A percentile compares a stretch with the other conserved stretches of the same genome.
These are phyloP conservation scores for Nannochloris sp. DNA, from an alignment of 139 green algal genomes.

Conservation along the genomic window DNA sequence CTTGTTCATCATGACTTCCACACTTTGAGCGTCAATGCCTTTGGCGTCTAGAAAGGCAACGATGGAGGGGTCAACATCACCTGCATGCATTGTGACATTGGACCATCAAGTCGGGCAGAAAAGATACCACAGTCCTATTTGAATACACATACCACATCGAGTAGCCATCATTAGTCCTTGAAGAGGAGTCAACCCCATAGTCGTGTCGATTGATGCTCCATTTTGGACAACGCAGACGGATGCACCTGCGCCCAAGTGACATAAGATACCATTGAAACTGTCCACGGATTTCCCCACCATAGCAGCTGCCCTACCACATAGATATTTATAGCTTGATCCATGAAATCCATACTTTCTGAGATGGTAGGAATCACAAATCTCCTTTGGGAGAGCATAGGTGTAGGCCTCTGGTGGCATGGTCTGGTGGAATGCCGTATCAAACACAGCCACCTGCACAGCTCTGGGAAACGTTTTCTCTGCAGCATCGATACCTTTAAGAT, in stretches of 20 bases:
- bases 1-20: constrained; percentile 81
- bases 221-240: constrained; percentile 62
- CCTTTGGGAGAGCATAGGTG: constrained; percentile 77
- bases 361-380: constrained; percentile 53
- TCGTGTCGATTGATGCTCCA: constrained; percentile 24
- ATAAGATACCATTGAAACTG: constrained; percentile 66
- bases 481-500: constrained; percentile 56
- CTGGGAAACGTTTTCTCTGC: constrained; percentile 42
- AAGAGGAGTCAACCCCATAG: constrained; percentile 30
- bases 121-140: constrained; percentile 10
- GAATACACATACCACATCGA: constrained; percentile 14
- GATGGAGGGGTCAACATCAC: constrained; percentile 4
- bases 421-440: constrained; percentile 89
- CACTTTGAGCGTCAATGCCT: constrained; percentile 22
- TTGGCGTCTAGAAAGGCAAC: neutral
- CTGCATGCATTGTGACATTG: neutral
- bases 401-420: constrained; percentile 72
- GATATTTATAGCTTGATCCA: constrained; percentile 62
- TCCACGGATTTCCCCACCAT: constrained; percentile 47
- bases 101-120: neutral
- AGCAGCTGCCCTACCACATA: neutral
- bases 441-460: constrained; percentile 77
- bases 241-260: constrained; percentile 71
- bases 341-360: constrained; percentile 78
- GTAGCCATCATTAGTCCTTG: constrained; percentile 30